Evolutionary conservation across 345 rosid species (phyloP), one percentile per base, ranked within the genome.

Genomic region (Salix brachista): DNA sequence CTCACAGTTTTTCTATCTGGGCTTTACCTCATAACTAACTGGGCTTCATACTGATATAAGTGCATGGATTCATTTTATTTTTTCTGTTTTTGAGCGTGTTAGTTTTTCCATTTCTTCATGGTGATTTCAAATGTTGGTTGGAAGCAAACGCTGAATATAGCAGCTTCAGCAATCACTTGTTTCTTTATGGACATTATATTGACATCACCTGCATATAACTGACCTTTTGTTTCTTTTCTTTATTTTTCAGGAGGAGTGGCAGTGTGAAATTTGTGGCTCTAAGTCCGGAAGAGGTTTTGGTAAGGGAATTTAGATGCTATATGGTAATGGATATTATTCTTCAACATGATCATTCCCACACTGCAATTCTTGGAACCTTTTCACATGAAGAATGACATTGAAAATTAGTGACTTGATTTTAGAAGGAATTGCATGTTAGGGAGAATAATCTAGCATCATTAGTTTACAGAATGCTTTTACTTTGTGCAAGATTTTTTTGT

Each of bases 211-310:
- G 34, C n/a, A 21, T 37, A 3, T 75, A 7, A 54, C 17, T 9
- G n/a, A 21, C 28, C 13, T 42, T 39, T 32, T 18, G 41, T 66
- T 50, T 21, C n/a, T 34, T 28, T 67, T 42, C 34, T n/a, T 26
- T 69, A 6, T 1, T 74, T 83, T 84, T 73, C 87, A 96, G 98
- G 99, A 96, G 85, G 94, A 86, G 34, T 93, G 99, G 99, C 98
- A 96, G 74, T 96, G 99, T 78, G 97, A 96, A 69, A 89, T 96
- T 70, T 96, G 98, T 80, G 89, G 89, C 23, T 90, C 92, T 54
- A 93, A 92, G 82, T 93, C 98, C 69, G 99, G 99, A 80, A 93
- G 92, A 87, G 99, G 99, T 69, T 96, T 96, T 84, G 99, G 99
- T 96, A 90, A 90, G 93, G 73, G 77, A 76, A 67, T 16, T 77